Evolutionary conservation across 176 grass and related monocot genomes (phyloP), one percentile per base, ranked within the genome.

Genomic region (Alloteropsis semialata): DNA sequence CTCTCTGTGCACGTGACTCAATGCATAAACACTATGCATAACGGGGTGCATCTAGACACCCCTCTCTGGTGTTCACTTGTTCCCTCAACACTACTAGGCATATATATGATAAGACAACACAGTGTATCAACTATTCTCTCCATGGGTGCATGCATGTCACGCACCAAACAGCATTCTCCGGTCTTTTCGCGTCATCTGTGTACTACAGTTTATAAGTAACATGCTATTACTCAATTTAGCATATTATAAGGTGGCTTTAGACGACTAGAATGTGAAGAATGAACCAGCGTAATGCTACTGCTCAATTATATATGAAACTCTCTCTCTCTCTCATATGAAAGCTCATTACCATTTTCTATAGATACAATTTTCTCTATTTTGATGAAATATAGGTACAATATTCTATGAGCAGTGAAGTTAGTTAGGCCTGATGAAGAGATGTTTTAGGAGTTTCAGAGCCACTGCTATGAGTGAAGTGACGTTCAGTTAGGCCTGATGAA

Each of bases 81-180:
- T 70, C 65, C 66, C 65, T 83, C 1, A 13, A 56, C 32, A 64
- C 44, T 64, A 19, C 21, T 27, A 78, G 74, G 28, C 65, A 83
- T 72, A 71, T 72, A 71, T 82, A 60, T 82, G 61, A 69, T 60
- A 32, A 49, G 66, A 72, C 73, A 83, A 58, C 50, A 75, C 39
- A 59, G 70, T 57, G 22, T 18, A 48, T 32, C 37, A 39, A 81
- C 70, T 87, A 81, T 75, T 81, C 77, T 37, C 2, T 13, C n/a
- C 37, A 33, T 49, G n/a, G 15, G 4, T 67, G 68, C 16, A 33
- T 49, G n/a, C 8, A 2, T 67, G 68, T 17, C 69, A 27, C 53
- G 48, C 42, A 29, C 65, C 45, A 65, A 78, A 77, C 49, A 43
- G 2, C 32, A 77, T 77, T 43, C 48, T 10, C 32, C 58, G 59